These are phyloP conservation scores for Suillus brevipes DNA, from an alignment of 768 basidiomycete genomes.

Conservation along the genomic window DNA sequence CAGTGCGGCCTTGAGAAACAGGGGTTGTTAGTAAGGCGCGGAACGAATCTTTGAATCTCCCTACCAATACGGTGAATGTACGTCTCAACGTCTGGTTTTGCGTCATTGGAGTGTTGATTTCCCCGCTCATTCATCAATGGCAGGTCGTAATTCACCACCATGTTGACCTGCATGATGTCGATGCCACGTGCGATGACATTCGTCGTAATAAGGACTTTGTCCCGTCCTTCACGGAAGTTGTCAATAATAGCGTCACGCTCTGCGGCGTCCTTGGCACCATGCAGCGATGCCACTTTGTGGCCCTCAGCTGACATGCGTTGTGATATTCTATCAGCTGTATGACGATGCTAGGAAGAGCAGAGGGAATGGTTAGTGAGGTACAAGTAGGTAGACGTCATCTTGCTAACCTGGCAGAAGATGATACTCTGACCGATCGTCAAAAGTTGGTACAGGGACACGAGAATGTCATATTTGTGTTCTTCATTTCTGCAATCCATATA, in stretches of 20 bases:
- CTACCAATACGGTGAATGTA: constrained; percentile 96
- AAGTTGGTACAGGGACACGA: constrained; percentile 85
- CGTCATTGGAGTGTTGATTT: constrained; percentile 44
- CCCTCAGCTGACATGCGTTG: constrained; percentile 89
- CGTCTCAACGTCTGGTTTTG: constrained; percentile 87
- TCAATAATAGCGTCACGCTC: constrained; percentile 95
- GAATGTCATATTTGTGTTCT: constrained; percentile 92
- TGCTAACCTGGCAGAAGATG: constrained; percentile 86
- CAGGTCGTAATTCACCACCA: constrained; percentile 99
- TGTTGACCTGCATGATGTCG: constrained; percentile 98
- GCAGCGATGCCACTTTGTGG: constrained; percentile 94
- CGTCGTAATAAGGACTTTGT: constrained; percentile 97
- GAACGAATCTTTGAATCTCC: constrained; percentile 26
- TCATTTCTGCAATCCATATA: constrained; percentile 95
- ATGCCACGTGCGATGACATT: constrained; percentile 99
- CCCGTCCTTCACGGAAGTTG: constrained; percentile 91
- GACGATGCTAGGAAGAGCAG: constrained; percentile 60
- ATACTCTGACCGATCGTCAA: constrained; percentile 98
- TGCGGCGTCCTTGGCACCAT: constrained; percentile 87
- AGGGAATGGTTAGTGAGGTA: constrained; percentile 4
- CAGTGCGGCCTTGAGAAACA: constrained; percentile 81
- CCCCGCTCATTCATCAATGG: constrained; percentile 79
- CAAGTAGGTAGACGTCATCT: constrained; percentile 23
- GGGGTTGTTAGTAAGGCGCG: constrained; percentile 1
- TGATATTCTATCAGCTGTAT: constrained; percentile 91